Evolutionary conservation across 176 grass and related monocot species (phyloP).

Genomic region (Hordeum marinum): DNA sequence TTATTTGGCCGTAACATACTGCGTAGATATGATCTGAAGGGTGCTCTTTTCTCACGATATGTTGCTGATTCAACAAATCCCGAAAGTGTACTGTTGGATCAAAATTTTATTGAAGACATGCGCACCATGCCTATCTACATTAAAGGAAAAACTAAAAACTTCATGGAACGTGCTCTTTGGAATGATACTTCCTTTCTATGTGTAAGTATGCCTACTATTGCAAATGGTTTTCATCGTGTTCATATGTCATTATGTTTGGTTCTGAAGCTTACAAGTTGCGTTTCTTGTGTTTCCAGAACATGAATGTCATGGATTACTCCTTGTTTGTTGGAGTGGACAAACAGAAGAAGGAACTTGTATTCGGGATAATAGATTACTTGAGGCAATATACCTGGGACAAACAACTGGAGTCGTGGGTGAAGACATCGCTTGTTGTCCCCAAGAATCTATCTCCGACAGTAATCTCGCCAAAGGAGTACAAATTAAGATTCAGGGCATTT

Average conservation of each 20-base stretch:
- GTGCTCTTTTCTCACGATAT: conserved; percentile 67
- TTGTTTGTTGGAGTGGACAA: conserved; percentile 88
- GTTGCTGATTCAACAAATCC: conserved; percentile 42
- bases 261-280: conserved; percentile 5
- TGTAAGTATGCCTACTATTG: conserved; percentile 50
- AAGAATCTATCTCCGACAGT: conserved; percentile 79
- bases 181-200: conserved; percentile 81
- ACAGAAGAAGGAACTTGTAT: conserved; percentile 66
- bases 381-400: conserved; percentile 96
- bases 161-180: conserved; percentile 87
- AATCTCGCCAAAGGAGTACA: conserved; percentile 81
- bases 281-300: conserved; percentile 49
- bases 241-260: conserved; percentile 8
- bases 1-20: conserved; percentile 70
- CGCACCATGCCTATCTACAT: conserved; percentile 71
- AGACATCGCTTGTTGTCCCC: conserved; percentile 76
- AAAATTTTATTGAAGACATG: conserved; percentile 96
- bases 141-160: conserved; percentile 63
- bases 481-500: conserved; percentile 75
- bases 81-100: conserved; percentile 74
- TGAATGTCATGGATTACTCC: conserved; percentile 94
- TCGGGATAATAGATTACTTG: conserved; percentile 93
- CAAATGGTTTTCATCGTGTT: conserved; percentile 5
- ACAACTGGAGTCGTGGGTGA: conserved; percentile 87
- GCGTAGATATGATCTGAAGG: conserved; percentile 87